Conservation (phyloP, 2,329 filamentous ascomycete genomes). For the Fusarium caatingaense region DNA sequence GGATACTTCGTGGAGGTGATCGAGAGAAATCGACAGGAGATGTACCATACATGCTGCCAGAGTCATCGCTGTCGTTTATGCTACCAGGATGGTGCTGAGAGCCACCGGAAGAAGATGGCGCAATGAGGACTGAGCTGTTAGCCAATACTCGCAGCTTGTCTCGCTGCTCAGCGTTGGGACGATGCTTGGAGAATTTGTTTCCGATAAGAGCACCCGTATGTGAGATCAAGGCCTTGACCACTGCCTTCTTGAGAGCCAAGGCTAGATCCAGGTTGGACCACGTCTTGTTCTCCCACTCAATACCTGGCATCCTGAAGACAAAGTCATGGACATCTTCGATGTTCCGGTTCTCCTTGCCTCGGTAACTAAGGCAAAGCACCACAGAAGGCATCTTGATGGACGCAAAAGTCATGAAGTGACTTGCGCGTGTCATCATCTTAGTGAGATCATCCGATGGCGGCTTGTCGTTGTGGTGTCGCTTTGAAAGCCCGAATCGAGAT, state of each 20-base stretch:
- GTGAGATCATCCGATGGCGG: slow-evolving; percentile 87
- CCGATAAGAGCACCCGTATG: slow-evolving; percentile 96
- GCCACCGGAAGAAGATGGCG: slow-evolving; percentile 55
- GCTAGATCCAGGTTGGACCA: slow-evolving; percentile 98
- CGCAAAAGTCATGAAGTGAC: slow-evolving; percentile 96
- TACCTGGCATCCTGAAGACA: slow-evolving; percentile 91
- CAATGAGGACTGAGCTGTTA: slow-evolving; percentile 76
- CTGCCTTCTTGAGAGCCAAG: slow-evolving; percentile 90
- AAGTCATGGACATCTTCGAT: slow-evolving; percentile 97
- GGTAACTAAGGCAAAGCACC: slow-evolving; percentile 94
- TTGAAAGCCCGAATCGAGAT: slow-evolving; percentile 68
- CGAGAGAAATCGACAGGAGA: slow-evolving; percentile 69
- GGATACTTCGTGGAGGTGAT: slow-evolving; percentile 66
- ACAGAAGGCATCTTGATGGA: slow-evolving; percentile 96
- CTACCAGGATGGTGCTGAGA: slow-evolving; percentile 56
- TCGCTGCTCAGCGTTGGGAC: slow-evolving; percentile 82
- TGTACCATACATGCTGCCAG: slow-evolving; percentile 61
- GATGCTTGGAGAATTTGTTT: slow-evolving; percentile 94
- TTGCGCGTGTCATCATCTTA: slow-evolving; percentile 95
- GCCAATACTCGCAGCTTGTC: slow-evolving; percentile 84
- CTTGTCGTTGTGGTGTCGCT: slow-evolving; percentile 64
- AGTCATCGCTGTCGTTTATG: slow-evolving; percentile 67
- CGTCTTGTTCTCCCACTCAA: slow-evolving; percentile 98
- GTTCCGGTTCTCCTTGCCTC: slow-evolving; percentile 94
- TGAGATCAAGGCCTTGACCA: slow-evolving; percentile 92